Percentiles rank a stretch among this genome's conserved stretches.
Evolutionary conservation across 2,329 filamentous ascomycete species (phyloP).

Genomic region (Penicillium corylophilum): DNA sequence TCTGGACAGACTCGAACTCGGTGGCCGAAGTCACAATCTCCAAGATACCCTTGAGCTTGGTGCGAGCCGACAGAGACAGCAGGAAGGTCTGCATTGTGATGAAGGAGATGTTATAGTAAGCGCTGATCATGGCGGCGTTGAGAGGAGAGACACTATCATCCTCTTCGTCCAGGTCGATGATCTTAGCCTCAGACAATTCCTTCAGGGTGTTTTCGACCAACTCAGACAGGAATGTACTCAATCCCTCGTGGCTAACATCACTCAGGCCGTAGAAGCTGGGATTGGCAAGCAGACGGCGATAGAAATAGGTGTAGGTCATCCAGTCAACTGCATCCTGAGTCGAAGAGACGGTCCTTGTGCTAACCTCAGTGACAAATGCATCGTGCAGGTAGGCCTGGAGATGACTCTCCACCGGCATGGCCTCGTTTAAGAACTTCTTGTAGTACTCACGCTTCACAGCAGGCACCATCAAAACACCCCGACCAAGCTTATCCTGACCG

Average conservation of each 20-base stretch:
- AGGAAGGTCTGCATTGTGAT: conserved; percentile 99
- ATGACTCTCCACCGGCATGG: conserved; percentile 91
- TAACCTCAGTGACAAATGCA: conserved; percentile 95
- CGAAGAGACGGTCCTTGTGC: conserved; percentile 90
- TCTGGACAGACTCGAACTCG: conserved; percentile 94
- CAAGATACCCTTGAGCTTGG: conserved; percentile 93
- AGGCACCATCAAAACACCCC: conserved; percentile 94
- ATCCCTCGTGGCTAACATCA: conserved; percentile 83
- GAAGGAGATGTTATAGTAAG: conserved; percentile 99
- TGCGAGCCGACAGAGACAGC: conserved; percentile 80
- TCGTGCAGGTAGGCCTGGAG: conserved; percentile 90
- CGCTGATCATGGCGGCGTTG: conserved; percentile 96
- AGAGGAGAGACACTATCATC: conserved; percentile 86
- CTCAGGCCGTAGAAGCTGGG: conserved; percentile 93
- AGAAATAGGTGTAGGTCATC: conserved; percentile 98
- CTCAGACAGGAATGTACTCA: conserved; percentile 93
- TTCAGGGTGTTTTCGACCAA: conserved; percentile 89
- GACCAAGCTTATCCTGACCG: conserved; percentile 73
- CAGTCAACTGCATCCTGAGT: conserved; percentile 97
- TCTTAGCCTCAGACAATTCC: conserved; percentile 87
- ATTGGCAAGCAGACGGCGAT: conserved; percentile 88
- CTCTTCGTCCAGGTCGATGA: conserved; percentile 92
- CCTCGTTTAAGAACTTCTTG: conserved; percentile 97
- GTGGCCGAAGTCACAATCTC: conserved; percentile 97
- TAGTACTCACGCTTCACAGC: conserved; percentile 95